A percentile compares a stretch with the other conserved stretches of the same genome.
Evolutionary conservation across 2,329 filamentous ascomycete species (phyloP).

Genomic region (Eutypa lata): DNA sequence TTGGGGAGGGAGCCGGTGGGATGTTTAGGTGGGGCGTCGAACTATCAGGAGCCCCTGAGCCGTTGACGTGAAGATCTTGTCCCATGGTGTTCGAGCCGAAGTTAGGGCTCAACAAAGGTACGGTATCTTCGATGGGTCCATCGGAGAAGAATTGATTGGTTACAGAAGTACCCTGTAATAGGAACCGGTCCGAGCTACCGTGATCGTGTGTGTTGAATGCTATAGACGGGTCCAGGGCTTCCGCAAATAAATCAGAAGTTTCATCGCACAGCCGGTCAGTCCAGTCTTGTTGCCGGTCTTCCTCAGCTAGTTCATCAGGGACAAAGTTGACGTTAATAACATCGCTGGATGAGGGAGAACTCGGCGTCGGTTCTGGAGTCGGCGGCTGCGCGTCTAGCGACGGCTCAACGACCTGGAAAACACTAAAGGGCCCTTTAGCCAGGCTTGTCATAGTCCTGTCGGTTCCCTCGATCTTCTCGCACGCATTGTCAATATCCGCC

Average conservation of each 20-base stretch:
- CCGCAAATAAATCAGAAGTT: not conserved
- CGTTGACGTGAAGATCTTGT: not conserved
- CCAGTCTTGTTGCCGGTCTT: not conserved
- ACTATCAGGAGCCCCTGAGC: not conserved
- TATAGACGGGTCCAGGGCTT: not conserved
- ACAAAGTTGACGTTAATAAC: not conserved
- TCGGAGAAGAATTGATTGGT: not conserved
- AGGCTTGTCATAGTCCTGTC: not conserved
- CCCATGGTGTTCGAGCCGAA: not conserved
- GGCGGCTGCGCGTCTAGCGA: not conserved
- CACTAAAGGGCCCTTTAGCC: slow-evolving; percentile 12
- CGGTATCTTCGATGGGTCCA: not conserved
- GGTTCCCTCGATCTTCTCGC: not conserved
- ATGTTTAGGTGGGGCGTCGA: not conserved
- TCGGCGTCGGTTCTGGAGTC: not conserved
- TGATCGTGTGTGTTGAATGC: not conserved
- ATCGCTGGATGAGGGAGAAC: not conserved
- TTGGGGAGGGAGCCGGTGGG: not conserved
- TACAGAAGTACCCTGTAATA: not conserved
- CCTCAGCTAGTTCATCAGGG: not conserved
- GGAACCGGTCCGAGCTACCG: not conserved
- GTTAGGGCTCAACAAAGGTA: not conserved
- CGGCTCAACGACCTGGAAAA: slow-evolving; percentile 6
- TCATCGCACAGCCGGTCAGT: not conserved
- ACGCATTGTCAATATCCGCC: slow-evolving; percentile 19